Percentiles rank a stretch among this genome's conserved stretches.
These are phyloP conservation scores for Sclerotinia borealis DNA, from an alignment of 2,329 filamentous ascomycete genomes.

Conservation along the genomic window DNA sequence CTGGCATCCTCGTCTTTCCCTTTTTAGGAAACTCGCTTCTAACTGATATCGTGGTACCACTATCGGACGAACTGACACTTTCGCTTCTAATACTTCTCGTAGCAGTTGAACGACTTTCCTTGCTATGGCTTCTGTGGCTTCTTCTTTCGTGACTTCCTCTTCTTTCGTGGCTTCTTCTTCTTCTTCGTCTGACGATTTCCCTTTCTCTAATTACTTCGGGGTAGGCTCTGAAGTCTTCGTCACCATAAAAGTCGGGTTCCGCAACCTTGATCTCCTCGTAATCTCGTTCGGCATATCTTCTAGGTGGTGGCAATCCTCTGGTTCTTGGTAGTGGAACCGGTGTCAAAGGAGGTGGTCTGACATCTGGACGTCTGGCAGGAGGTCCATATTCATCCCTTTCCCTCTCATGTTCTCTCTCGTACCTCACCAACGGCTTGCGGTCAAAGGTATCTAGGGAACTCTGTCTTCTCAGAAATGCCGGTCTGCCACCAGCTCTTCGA, in stretches of 20 bases:
- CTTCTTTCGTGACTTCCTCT: conserved; percentile 28
- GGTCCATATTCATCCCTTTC: conserved; percentile 57
- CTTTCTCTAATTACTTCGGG: conserved; percentile 56
- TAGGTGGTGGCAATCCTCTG: conserved; percentile 52
- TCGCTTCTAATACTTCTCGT: conserved; percentile 33
- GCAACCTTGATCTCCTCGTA: conserved; percentile 62
- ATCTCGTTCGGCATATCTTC: conserved; percentile 50
- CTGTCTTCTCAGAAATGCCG: conserved; percentile 68
- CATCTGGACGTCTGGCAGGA: conserved; percentile 42
- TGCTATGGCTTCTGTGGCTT: conserved; percentile 22
- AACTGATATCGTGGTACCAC: conserved; percentile 38
- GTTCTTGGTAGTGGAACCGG: conserved; percentile 66
- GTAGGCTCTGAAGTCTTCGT: conserved; percentile 64
- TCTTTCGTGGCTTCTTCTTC: conserved; percentile 28
- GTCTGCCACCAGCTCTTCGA: conserved; percentile 44
- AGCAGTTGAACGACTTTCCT: conserved; percentile 25
- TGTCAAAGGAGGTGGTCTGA: conserved; percentile 39
- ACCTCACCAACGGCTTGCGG: conserved; percentile 55
- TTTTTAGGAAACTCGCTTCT: conserved; percentile 67
- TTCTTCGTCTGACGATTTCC: conserved; percentile 48
- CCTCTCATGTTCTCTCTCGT: conserved; percentile 26
- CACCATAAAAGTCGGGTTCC: conserved; percentile 62
- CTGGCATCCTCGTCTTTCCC: conserved; percentile 85
- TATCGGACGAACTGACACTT: conserved; percentile 40
- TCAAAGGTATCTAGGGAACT: conserved; percentile 90